Base-by-base conservation (phyloP, 2,329 filamentous ascomycete genomes). In the Pseudonectria buxi region DNA sequence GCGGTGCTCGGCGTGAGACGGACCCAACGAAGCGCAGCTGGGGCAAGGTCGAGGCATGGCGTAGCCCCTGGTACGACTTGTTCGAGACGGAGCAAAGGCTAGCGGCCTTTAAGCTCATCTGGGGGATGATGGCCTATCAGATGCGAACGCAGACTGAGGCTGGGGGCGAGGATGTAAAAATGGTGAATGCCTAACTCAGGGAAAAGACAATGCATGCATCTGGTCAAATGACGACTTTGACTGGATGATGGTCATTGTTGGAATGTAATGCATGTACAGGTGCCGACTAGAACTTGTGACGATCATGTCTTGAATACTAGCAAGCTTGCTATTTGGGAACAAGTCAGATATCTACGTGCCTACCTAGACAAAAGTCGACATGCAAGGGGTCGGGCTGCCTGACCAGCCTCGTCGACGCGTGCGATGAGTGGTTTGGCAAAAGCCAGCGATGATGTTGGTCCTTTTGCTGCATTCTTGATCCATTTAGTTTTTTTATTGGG, bases 21-120 rank as follows among this genome's bases (percentile, higher is more conserved):
- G 61, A 59, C 33, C 49, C 44, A 12, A 47, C 43, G 29, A 54
- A 36, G 33, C 55, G 59, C 39, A 68, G 65, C 55, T 77, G 73
- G 71, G 71, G 65, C 9, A 63, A 61, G 44, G 56, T 81, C 3
- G 63, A 71, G 45, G 63, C 78, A 25, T 73, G 71, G 66, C 67
- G 77, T 41, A 80, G 72, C 43, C 62, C 54, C 26, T 82, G 78
- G 78, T 79, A 65, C 47, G 78, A 82, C 49, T 55, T 81, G 10
- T 81, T 80, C 47, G 45, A 68, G 31, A 50, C 56, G 1, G 63
- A 72, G 14, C 71, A 81, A 36, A 58, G 78, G 30, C 50, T 80
- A 16, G 67, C 68, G 44, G 76, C 75, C 3, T 71, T 81, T 71
- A 58, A 65, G 43, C 42, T 73, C 9, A 45, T 79, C 1, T 82